Evolutionary conservation across 768 basidiomycete genomes (phyloP), one percentile per base, ranked within the genome.

Genomic region (Punctularia strigosozonata): DNA sequence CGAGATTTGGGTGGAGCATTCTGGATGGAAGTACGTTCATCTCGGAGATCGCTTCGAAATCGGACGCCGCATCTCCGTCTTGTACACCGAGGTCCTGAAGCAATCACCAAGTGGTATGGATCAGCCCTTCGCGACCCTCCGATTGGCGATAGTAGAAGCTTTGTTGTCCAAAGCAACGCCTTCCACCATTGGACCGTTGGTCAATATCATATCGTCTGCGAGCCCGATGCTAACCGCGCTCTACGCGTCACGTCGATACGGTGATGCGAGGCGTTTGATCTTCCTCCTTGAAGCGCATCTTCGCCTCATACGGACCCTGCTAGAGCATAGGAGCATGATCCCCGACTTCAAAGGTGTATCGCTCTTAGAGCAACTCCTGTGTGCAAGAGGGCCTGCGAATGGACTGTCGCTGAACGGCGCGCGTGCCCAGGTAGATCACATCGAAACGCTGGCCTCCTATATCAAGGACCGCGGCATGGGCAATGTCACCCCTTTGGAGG

Each of bases 1-100:
- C 6, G 85, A 92, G 53, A 77, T 94, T 15, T 97, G 91, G 91
- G 72, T 81, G 1, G 80, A 83, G 48, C 83, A 88, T 55, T 54
- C 77, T 26, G 73, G 77, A 2, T 97, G 91, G 91, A 84, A 85
- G 54, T 95, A 90, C 46, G 64, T 66, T 4, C 80, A 81, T 40
- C 65, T 91, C 10, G 80, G 80, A 4, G 83, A 88, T 51, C 71
- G 84, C 26, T 92, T 87, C 50, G 83, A 88, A 60, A 80, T 97
- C 34, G 81, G 80, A 15, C 65, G 70, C 38, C 64, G 77, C 13
- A 64, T 89, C 19, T 69, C 76, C 7, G 63, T 65, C 6, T 62
- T 92, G 21, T 92, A 84, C 53, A 62, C 69, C 12, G 68, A 73
- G 28, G 69, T 90, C 10, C 55, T 94, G 32, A 64, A 70, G 35